Evolutionary conservation across 148 eudicot genomes (phyloP).

Genomic region (Pharnaceum exiguum): DNA sequence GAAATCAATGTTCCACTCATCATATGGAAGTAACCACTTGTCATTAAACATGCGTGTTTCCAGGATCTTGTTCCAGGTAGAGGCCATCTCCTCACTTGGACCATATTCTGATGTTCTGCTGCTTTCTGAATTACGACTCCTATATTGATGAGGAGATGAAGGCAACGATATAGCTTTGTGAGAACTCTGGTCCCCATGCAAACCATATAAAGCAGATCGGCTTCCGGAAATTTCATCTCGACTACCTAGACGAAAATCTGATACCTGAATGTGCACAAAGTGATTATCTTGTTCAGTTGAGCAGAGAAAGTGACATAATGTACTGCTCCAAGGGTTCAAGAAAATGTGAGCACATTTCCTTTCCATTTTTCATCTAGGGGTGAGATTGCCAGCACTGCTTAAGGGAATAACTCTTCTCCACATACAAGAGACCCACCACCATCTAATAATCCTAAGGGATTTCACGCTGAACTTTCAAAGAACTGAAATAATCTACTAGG

Average conservation of each 20-base stretch:
- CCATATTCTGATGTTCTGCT: constrained; percentile 32
- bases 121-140: constrained; percentile 45
- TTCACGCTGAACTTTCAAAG: no score
- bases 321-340: no score
- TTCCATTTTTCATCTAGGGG: no score
- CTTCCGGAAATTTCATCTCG: constrained; percentile 54
- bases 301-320: background rate
- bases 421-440: no score
- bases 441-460: no score
- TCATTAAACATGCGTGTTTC: constrained; percentile 63
- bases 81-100: constrained; percentile 52
- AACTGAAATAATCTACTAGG: no score
- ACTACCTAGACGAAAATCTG: constrained; percentile 41
- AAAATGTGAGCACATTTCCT: background rate
- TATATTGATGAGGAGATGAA: constrained; percentile 84
- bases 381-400: no score
- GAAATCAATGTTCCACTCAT: constrained; percentile 95
- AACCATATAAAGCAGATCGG: constrained; percentile 40
- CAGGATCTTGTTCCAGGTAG: constrained; percentile 74
- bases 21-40: constrained; percentile 74
- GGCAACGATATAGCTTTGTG: constrained; percentile 92
- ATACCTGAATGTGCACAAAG: constrained; percentile 34
- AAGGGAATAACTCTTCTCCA: no score
- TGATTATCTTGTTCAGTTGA: background rate
- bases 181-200: constrained; percentile 52